Base-by-base conservation (phyloP, 805 yeast species). In the Candida alai region DNA sequence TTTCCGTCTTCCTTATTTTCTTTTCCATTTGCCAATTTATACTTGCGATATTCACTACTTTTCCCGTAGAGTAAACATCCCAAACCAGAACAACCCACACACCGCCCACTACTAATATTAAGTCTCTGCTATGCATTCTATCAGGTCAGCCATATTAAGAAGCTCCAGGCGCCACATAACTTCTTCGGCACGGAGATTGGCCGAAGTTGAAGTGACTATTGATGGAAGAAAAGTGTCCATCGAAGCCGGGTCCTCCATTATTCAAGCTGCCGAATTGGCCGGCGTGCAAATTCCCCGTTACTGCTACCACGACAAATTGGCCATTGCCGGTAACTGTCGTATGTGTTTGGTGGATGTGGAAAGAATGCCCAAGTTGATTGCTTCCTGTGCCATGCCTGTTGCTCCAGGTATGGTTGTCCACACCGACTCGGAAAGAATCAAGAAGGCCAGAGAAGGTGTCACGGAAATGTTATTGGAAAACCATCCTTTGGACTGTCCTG, bases 311-410 rank as follows among this genome's bases (percentile, higher is more conserved):
- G 95, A 86, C 53, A 84, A 85, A 61, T 73, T 86, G 45, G 89
- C 94, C 22, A 76, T 85, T 54, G 95, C 95, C 9, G 95, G 95
- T 55, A 86, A 85, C 67, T 85, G 95, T 62, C 80, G 95, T 62
- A 85, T 85, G 95, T 85, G 95, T 58, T 74, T 85, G 19, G 95
- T 85, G 30, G 95, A 85, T 52, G 83, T 86, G 36, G 95, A 86
- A 63, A 77, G 83, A 56, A 86, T 90, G 50, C 95, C 95, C 36
- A 85, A 85, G 61, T 77, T 88, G 54, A 84, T 85, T 44, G 95
- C 95, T 3, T 82, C 94, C 9, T 85, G 95, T 69, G 88, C 94
- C 30, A 81, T 82, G 79, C 95, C 95, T 20, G 95, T 83, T n/a
- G 83, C 79, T 53, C 76, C 78, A 40, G 95, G 95, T 35, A 84